Evolutionary conservation across 352 stramenopile species (phyloP), one percentile per base, ranked within the genome.

Genomic region (Nothophytophthora sp.): DNA sequence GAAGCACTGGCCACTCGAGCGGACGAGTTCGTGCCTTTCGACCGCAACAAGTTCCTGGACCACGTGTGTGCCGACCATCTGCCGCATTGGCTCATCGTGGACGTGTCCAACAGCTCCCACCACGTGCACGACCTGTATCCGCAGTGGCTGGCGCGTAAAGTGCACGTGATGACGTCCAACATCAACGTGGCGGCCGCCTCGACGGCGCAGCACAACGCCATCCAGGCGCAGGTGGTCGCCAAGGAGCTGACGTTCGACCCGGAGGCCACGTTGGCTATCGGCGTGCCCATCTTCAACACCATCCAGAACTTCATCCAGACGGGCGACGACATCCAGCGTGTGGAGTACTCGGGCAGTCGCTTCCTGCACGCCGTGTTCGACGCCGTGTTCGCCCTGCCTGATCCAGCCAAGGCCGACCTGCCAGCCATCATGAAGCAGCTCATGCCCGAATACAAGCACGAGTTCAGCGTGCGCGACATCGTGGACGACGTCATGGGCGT

Each of bases 111-210:
- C 58, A 90, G 92, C 38, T 70, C 72, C 2, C 54, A 78, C n/a
- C 73, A 89, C 54, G 81, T 94, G n/a, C 77, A 86, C 18, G 63
- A 73, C 20, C 69, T 94, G 40, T 96, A 98, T 66, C 81, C 86
- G 18, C 63, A 76, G 27, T 99, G 95, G 95, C 63, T 98, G 4
- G 75, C 56, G 13, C 72, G 75, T 43, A 94, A 96, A 45, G 81
- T 97, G 56, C 86, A 98, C 65, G 67, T 99, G 27, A 90, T 98
- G 42, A 98, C 88, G 11, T 83, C 88, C 16, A 98, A 98, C 55
- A 82, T 96, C 51, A 91, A 96, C 50, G 91, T 91, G 27, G 75
- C 94, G 11, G 86, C 81, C 3, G 80, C 85, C 20, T 69, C 76
- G 19, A 81, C 87, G 27, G 61, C 70, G 41, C 63, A 96, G 32